Percentiles rank a stretch among this genome's conserved stretches.
Evolutionary conservation across 164 flowering plant species (phyloP).

Genomic region (Magnolia changhungtana): DNA sequence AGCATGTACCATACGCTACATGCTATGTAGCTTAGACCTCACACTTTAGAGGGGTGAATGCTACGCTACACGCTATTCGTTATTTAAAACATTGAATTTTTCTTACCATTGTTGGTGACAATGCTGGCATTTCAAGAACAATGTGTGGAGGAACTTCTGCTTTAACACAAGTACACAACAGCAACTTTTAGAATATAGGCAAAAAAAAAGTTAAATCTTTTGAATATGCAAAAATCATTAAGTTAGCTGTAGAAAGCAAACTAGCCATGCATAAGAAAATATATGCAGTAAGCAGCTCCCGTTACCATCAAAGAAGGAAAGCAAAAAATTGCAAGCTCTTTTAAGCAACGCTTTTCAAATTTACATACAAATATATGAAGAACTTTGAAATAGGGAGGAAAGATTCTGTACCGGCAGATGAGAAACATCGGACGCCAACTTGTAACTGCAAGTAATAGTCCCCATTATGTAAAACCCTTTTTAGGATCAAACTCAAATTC

Average conservation of each 20-base stretch:
- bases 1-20: no score
- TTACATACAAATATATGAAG: background rate
- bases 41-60: no score
- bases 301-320: no score
- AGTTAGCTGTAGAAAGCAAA: conserved; percentile 1
- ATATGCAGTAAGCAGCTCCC: background rate
- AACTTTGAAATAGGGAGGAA: background rate
- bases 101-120: conserved; percentile 92
- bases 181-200: conserved; percentile 1
- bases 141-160: conserved; percentile 57
- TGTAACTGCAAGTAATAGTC: conserved; percentile 41
- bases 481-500: background rate
- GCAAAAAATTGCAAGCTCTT: no score
- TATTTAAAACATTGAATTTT: background rate
- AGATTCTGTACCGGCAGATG: conserved; percentile 55
- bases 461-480: conserved; percentile 15
- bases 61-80: no score
- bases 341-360: no score
- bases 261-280: background rate
- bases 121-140: conserved; percentile 82
- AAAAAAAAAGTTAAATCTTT: background rate
- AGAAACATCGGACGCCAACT: conserved; percentile 43
- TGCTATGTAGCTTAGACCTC: no score
- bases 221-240: background rate
- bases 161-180: conserved; percentile 10